Base-by-base conservation (phyloP, 2,329 filamentous ascomycete species). In the Aaosphaeria arxii region DNA sequence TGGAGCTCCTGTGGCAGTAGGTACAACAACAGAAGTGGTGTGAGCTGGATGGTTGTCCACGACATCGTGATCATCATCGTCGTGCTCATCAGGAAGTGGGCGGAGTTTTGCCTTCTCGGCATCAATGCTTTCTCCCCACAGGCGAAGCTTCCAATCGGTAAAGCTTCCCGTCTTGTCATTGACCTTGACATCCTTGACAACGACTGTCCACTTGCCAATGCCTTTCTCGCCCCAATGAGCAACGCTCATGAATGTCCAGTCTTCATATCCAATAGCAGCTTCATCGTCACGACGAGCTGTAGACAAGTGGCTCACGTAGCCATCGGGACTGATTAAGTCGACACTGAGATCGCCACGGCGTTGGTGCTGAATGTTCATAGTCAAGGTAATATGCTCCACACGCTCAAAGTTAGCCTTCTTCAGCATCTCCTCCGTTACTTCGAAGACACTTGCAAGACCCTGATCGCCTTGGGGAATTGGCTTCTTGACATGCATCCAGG, bases 241-340 rank as follows among this genome's bases (percentile, higher is more conserved):
- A 35, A 99, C 94, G 52, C 87, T 95, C 94, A 99, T 99, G 63
- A 99, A 99, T 0, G 92, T 97, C 94, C 94, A 99, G 72, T 97
- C 90, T 35, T 85, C 75, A 67, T 97, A 99, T 6, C 94, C 94
- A 24, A 73, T 71, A 0, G 73, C 66, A 33, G 79, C 80, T 1
- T 79, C 75, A 68, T 99, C 94, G 24, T 82, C 71, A 50, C 79
- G 79, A 55, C 94, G 87, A 1, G 86, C 77, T 9, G 85, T 88
- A 4, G 91, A 87, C 45, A 99, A 82, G 64, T 96, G 86, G 64
- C 90, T 96, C 54, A 90, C 77, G 49, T 96, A 74, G 7, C 89
- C 88, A 31, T 83, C 77, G 0, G 94, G 94, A 59, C 91, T 96
- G 64, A 89, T 83, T 41, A 99, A 77, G 64, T 99, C 94, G 35